Conservation (phyloP, 1,284 basidiomycete species). For the Somion occarium region DNA sequence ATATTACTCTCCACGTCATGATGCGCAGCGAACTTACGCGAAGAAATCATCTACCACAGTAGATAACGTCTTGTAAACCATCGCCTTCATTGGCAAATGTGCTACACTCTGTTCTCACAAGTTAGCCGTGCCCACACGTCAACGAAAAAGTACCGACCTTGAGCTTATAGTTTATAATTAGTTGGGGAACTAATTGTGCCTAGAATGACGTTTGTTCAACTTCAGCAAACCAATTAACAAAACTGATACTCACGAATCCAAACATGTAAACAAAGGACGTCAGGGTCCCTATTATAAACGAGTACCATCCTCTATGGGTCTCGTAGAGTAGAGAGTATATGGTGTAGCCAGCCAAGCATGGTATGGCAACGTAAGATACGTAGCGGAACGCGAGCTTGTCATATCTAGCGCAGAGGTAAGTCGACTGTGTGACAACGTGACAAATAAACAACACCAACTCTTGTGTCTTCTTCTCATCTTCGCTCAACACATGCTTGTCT, state of each 20-base stretch:
- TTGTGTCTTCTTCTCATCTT: conserved; percentile 97
- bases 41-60: conserved; percentile 94
- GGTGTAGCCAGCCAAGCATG: conserved; percentile 82
- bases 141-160: conserved; percentile 50
- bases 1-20: neutral
- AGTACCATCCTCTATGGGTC: conserved; percentile 92
- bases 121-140: neutral
- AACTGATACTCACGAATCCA: conserved; percentile 74
- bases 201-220: conserved; percentile 25
- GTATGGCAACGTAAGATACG: conserved; percentile 85
- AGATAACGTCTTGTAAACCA: conserved; percentile 91
- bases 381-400: conserved; percentile 88
- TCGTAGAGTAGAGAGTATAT: conserved; percentile 88
- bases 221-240: conserved; percentile 12
- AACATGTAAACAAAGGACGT: conserved; percentile 94
- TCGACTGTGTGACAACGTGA: neutral
- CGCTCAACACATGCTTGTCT: conserved; percentile 91
- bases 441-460: conserved; percentile 62
- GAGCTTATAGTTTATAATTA: conserved; percentile 95
- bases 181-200: conserved; percentile 87
- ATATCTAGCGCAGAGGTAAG: conserved; percentile 42
- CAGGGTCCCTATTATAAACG: conserved; percentile 85
- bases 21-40: conserved; percentile 48
- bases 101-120: conserved; percentile 57
- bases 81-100: conserved; percentile 95